Percentiles rank a stretch among this genome's conserved stretches.
These are phyloP conservation scores for Eragrostis curvula DNA, from an alignment of 176 grass and related monocot genomes.

Conservation along the genomic window DNA sequence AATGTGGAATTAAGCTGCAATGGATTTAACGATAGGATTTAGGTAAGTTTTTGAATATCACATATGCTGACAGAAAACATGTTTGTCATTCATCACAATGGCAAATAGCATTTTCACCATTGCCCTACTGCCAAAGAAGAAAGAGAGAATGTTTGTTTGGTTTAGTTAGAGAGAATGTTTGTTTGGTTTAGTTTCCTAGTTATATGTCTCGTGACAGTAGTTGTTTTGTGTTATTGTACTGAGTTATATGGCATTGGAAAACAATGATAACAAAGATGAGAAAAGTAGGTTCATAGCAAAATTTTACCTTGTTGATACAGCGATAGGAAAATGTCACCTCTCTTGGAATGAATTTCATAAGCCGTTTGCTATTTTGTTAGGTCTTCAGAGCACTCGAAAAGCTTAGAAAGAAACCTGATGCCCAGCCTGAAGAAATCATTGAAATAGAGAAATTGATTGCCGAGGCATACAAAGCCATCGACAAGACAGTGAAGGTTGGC, in stretches of 20 bases:
- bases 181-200: not conserved
- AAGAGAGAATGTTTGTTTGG: not conserved
- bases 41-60: not conserved
- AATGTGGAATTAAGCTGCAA: too few species aligned
- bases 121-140: not conserved
- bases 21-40: not conserved
- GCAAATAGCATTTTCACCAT: not conserved
- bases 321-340: not conserved
- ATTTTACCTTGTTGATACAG: not conserved
- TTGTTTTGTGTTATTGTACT: constrained; percentile 22
- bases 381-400: constrained; percentile 74
- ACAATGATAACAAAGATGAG: not conserved
- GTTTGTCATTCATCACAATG: not conserved
- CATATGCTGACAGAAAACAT: not conserved
- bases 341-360: constrained; percentile 15
- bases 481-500: constrained; percentile 85
- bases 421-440: constrained; percentile 76
- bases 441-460: constrained; percentile 80
- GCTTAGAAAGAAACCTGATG: constrained; percentile 84
- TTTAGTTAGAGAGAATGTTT: too few species aligned
- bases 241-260: not conserved
- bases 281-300: not conserved
- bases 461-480: constrained; percentile 81
- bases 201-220: not conserved
- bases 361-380: constrained; percentile 41